These are phyloP conservation scores for Entomortierella lignicola DNA, from an alignment of 192 early-diverging fungal species.

Conservation along the genomic window DNA sequence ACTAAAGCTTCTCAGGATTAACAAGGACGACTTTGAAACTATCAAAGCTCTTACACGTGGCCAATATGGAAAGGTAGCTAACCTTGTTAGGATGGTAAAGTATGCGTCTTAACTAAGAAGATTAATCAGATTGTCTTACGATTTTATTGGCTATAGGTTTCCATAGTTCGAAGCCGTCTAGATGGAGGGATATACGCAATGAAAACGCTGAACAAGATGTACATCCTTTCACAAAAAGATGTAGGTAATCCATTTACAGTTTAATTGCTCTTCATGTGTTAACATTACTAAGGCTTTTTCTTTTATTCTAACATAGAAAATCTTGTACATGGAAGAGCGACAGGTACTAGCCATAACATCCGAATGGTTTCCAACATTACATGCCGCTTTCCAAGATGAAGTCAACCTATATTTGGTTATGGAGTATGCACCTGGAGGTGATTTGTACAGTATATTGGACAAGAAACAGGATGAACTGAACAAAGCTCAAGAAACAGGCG, in stretches of 20 bases:
- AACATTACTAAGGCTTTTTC: background rate
- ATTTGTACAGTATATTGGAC: conserved; percentile 79
- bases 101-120: too few relatives aligned
- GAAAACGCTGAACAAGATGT: conserved; percentile 81
- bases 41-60: conserved; percentile 81
- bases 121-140: background rate
- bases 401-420: conserved; percentile 79
- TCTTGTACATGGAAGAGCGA: conserved; percentile 90
- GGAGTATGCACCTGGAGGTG: conserved; percentile 85
- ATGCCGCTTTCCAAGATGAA: conserved; percentile 72
- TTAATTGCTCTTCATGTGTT: too few relatives aligned
- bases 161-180: conserved; percentile 79
- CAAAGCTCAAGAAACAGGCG: conserved; percentile 8
- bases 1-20: conserved; percentile 65
- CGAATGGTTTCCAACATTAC: conserved; percentile 76
- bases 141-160: conserved; percentile 67
- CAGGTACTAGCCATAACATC: conserved; percentile 77
- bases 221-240: conserved; percentile 79
- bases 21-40: conserved; percentile 80
- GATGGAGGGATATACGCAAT: conserved; percentile 85
- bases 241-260: conserved; percentile 66
- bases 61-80: conserved; percentile 73
- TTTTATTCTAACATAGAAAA: conserved; percentile 70
- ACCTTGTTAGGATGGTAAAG: too few relatives aligned
- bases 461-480: conserved; percentile 63